Conservation (phyloP, 345 rosid genomes). For the Ceriops tagal region DNA sequence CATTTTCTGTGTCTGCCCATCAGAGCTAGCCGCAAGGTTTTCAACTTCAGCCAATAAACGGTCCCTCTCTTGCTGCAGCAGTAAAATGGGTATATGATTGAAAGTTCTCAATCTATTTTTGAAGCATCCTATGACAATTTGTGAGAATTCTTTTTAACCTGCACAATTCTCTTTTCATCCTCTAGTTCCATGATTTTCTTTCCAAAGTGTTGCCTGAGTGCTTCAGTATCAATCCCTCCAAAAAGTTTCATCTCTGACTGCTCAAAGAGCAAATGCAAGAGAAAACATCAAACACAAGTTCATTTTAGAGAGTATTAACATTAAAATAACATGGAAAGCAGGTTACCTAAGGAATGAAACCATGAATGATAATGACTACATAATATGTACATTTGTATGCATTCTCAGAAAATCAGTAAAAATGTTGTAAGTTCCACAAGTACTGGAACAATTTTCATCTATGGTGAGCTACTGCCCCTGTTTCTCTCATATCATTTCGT, state of each 20-base stretch:
- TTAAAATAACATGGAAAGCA: no score
- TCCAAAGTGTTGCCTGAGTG: slow-evolving; percentile 91
- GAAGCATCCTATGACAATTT: not conserved
- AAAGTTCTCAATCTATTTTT: not conserved
- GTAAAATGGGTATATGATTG: slow-evolving; percentile 8
- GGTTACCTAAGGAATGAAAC: not conserved
- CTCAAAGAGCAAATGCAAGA: slow-evolving; percentile 14
- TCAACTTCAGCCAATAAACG: slow-evolving; percentile 81
- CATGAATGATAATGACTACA: not conserved
- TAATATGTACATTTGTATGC: no score
- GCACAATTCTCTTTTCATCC: slow-evolving; percentile 84
- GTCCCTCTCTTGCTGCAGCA: slow-evolving; percentile 85
- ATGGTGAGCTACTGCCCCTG: not conserved
- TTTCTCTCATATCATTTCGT: not conserved
- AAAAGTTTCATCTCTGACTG: slow-evolving; percentile 96
- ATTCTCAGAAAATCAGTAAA: not conserved
- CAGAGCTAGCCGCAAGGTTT: slow-evolving; percentile 69
- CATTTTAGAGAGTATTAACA: not conserved
- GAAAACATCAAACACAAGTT: slow-evolving; percentile 3
- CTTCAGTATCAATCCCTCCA: slow-evolving; percentile 64
- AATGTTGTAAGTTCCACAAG: not conserved
- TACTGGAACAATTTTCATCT: not conserved
- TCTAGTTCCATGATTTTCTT: slow-evolving; percentile 88
- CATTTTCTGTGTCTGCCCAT: slow-evolving; percentile 81
- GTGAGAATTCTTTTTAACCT: slow-evolving; percentile 42